Evolutionary conservation across 73 alveolate species (phyloP), one percentile per base, ranked within the genome.

Genomic region (Loxodes magnus): DNA sequence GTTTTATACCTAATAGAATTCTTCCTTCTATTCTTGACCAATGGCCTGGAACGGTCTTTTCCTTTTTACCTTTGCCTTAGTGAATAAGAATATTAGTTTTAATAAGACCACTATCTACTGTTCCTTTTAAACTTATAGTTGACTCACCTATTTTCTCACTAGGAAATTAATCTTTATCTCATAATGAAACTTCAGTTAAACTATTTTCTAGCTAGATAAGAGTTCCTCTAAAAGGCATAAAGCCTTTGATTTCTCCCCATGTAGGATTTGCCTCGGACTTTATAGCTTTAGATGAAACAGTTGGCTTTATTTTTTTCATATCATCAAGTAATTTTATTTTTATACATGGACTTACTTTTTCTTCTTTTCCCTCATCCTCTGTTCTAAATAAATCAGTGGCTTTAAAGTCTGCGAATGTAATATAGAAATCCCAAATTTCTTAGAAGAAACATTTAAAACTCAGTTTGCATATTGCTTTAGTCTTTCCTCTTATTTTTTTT

Each of bases 11-110:
- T 1, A 46, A 25, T 25, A 25, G 22, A 22, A 46, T 46, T 24
- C 59, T 46, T 16, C 59, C 59, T 46, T 46, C n/a, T n/a, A n/a
- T n/a, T n/a, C n/a, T n/a, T 46, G 46, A 46, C 26, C 17, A 41
- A 46, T 2, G 43, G 27, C 5, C 7, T 2, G 26, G 22, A 41
- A 16, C 14, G 20, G 46, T 23, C 39, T 10, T 15, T 24, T 21
- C 39, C 17, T 21, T 24, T 16, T 12, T 16, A 12, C 27, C 27
- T 17, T 24, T 21, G 39, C n/a, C n/a, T n/a, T n/a, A n/a, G n/a
- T n/a, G n/a, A n/a, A n/a, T n/a, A 17, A 24, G 19, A 22, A 46
- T 10, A 46, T 46, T 41, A 0, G 59, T 19, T n/a, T 20, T 21
- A 22, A 46, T 46, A 0, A 10, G 10, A 7, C 59, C 59, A 24